A percentile compares a stretch with the other conserved stretches of the same genome.
phyloP scores from a whole-genome alignment of 257 asterid species.

The Ballota nigra region DNA sequence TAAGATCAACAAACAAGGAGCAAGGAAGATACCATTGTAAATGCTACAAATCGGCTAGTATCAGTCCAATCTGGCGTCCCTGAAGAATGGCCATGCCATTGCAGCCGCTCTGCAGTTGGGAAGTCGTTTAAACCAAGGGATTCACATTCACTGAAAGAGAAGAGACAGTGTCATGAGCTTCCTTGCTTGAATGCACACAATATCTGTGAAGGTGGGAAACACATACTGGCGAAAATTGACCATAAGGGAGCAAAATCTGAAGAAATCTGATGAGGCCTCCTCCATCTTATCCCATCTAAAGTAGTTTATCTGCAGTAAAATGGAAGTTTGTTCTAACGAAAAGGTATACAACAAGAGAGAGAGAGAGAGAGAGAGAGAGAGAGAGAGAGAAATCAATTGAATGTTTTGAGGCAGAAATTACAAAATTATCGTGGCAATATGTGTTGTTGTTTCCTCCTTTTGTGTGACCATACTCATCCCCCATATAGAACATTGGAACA shows the following conservation, averaged over 20 bases:
- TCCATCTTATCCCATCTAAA: conserved; percentile 95
- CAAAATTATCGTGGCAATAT: conserved; percentile 90
- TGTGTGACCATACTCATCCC: conserved; percentile 96
- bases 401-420: conserved; percentile 27
- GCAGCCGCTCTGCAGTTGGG: conserved; percentile 90
- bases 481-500: conserved; percentile 95
- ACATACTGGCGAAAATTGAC: conserved; percentile 70
- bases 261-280: conserved; percentile 67
- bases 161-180: conserved; percentile 9
- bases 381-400: neutral
- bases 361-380: neutral
- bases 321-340: neutral
- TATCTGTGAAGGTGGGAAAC: neutral
- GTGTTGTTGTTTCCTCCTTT: conserved; percentile 99
- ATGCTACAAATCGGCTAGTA: conserved; percentile 80
- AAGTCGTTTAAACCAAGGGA: conserved; percentile 84
- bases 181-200: conserved; percentile 6
- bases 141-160: conserved; percentile 63
- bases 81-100: conserved; percentile 96
- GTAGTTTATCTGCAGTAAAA: conserved; percentile 75
- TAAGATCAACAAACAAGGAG: neutral
- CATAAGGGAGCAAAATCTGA: conserved; percentile 78
- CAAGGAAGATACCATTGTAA: conserved; percentile 62
- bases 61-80: conserved; percentile 87
- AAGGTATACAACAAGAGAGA: neutral